phyloP scores from a whole-genome alignment of 1,284 basidiomycete species.

The Grifola frondosa region DNA sequence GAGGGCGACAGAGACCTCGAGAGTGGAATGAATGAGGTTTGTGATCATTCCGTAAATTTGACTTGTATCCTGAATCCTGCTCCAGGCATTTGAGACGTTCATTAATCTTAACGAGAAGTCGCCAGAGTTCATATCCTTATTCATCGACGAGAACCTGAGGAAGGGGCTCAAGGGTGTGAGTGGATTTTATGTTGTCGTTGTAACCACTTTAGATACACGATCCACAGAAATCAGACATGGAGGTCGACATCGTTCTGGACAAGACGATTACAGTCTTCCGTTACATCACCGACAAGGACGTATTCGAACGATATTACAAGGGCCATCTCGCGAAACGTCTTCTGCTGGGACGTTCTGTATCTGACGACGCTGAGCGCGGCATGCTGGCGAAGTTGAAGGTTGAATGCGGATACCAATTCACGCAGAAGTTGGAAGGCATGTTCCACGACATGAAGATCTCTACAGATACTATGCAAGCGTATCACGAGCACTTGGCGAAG shows the following conservation, averaged over 20 bases:
- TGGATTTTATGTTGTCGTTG: constrained; percentile 8
- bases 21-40: constrained; percentile 84
- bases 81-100: constrained; percentile 89
- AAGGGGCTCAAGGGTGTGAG: constrained; percentile 93
- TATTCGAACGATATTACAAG: constrained; percentile 99
- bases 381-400: constrained; percentile 99
- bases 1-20: constrained; percentile 78
- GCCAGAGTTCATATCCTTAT: constrained; percentile 94
- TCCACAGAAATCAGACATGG: constrained; percentile 87
- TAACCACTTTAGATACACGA: neutral
- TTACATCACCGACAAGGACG: constrained; percentile 93
- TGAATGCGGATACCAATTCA: constrained; percentile 96
- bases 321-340: constrained; percentile 92
- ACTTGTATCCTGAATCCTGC: neutral
- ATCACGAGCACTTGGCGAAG: constrained; percentile 59
- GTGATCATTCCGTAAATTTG: constrained; percentile 10
- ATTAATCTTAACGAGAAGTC: constrained; percentile 88
- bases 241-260: constrained; percentile 87
- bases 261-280: constrained; percentile 97
- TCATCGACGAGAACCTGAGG: constrained; percentile 96
- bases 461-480: constrained; percentile 78
- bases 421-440: constrained; percentile 98
- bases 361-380: constrained; percentile 95
- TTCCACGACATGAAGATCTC: constrained; percentile 97
- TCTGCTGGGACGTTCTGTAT: constrained; percentile 83